phyloP scores from a whole-genome alignment of 2,329 filamentous ascomycete species.

The Amauroascus verrucosus region DNA sequence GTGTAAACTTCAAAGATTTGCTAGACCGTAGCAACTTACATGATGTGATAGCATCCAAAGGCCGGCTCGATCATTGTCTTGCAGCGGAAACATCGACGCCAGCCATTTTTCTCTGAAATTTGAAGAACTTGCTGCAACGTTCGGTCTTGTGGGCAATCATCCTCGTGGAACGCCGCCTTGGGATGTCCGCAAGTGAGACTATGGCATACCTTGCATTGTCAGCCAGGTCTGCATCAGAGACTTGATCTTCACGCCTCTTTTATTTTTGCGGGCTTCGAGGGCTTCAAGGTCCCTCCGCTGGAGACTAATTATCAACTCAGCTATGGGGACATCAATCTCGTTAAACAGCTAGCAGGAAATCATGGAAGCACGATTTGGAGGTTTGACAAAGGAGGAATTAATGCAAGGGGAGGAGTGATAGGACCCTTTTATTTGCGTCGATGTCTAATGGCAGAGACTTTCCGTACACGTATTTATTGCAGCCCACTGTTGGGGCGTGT shows the following conservation, averaged over 20 bases:
- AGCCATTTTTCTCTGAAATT: slow-evolving; percentile 35
- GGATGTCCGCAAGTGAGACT: slow-evolving; percentile 43
- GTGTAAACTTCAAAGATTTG: no score
- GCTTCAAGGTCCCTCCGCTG: neutral
- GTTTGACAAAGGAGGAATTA: no score
- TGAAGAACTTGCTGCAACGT: slow-evolving; percentile 27
- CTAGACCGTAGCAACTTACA: slow-evolving; percentile 38
- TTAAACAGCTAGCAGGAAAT: neutral
- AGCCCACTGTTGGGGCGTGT: no score
- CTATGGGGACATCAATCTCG: neutral
- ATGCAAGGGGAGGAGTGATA: no score
- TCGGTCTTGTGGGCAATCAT: slow-evolving; percentile 42
- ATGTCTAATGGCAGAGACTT: no score
- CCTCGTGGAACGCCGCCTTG: slow-evolving; percentile 39
- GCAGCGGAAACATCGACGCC: slow-evolving; percentile 45
- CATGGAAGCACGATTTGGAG: neutral
- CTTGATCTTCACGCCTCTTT: neutral
- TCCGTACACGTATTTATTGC: no score
- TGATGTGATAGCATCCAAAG: slow-evolving; percentile 49
- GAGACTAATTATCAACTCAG: neutral
- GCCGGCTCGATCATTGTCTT: slow-evolving; percentile 40
- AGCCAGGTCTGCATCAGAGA: neutral
- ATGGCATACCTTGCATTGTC: slow-evolving; percentile 36
- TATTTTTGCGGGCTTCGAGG: no score
- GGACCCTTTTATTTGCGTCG: no score